A percentile compares a stretch with the other conserved stretches of the same genome.
Conservation (phyloP, 306 rosid genomes). For the Pyrus communis region DNA sequence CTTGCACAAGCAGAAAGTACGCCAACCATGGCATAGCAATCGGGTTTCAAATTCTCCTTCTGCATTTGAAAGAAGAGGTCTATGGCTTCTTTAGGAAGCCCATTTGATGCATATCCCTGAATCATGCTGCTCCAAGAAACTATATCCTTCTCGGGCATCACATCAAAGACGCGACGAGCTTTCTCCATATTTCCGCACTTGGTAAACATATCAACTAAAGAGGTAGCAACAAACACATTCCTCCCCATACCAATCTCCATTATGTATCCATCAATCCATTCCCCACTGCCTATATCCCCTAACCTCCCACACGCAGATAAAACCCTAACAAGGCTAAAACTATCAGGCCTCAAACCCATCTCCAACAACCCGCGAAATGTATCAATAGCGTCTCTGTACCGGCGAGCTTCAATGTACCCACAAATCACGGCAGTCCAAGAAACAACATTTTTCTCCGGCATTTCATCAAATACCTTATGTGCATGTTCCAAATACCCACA, state of each 20-base stretch:
- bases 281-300: slow-evolving; percentile 48
- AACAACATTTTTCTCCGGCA: slow-evolving; percentile 47
- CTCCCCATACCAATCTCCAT: slow-evolving; percentile 30
- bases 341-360: slow-evolving; percentile 62
- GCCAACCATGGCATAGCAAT: slow-evolving; percentile 64
- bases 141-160: slow-evolving; percentile 49
- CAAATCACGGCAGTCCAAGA: slow-evolving; percentile 65
- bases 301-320: slow-evolving; percentile 41
- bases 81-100: slow-evolving; percentile 46
- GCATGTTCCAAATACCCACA: slow-evolving; percentile 36
- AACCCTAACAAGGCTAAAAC: slow-evolving; percentile 44
- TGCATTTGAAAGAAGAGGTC: slow-evolving; percentile 59
- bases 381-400: slow-evolving; percentile 38
- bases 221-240: slow-evolving; percentile 54
- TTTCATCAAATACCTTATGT: slow-evolving; percentile 49
- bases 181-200: slow-evolving; percentile 59
- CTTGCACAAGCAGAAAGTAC: slow-evolving; percentile 61
- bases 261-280: slow-evolving; percentile 55
- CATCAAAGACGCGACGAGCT: slow-evolving; percentile 40
- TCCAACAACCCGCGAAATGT: slow-evolving; percentile 41
- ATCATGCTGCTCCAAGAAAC: slow-evolving; percentile 73
- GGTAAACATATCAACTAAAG: slow-evolving; percentile 56
- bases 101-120: slow-evolving; percentile 58
- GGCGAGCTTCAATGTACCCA: slow-evolving; percentile 38
- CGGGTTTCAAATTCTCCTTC: slow-evolving; percentile 45